Evolutionary conservation across 495 filamentous ascomycete species (phyloP), one percentile per base, ranked within the genome.

Genomic region (Penicillium antarcticum): DNA sequence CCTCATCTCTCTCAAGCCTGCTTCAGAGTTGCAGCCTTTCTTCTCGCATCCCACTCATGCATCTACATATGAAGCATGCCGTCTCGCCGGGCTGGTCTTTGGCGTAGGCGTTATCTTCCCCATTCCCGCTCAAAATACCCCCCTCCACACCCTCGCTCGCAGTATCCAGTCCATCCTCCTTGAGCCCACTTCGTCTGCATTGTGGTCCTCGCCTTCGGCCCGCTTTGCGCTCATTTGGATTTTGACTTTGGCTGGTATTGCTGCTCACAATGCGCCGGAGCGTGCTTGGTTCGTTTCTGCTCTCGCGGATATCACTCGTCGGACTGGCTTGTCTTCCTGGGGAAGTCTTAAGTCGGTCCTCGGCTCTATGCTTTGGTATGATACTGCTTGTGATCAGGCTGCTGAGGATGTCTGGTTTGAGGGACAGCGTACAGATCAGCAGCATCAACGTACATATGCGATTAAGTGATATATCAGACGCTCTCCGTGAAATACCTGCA

Each of bases 71-170:
- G 71, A 76, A 40, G 53, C 69, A n/a, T 68, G 60, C 38, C 71
- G 71, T 31, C 56, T 76, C 2, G 64, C 70, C 0, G 56, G 49
- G 7, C 42, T 67, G 0, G 63, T 76, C 3, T 73, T 66, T 42
- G 57, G 67, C 21, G 63, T 69, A 12, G 69, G 70, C 34, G 67
- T 76, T 7, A 50, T 73, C 38, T 70, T 76, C 42, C 73, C 73
- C 3, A 65, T 76, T 1, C 71, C 71, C 8, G 57, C 57, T 10
- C 63, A 69, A 32, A 73, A 65, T 34, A 66, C 62, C 0, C 71
- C 73, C 0, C 57, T 74, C 9, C 34, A 37, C 0, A 39, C 33
- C 12, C 59, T 76, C 1, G 62, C 70, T 1, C 45, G 53, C 4
- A 51, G 57, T 29, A 49, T 75, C 14, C 52, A 57, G 5, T 40